Evolutionary conservation across 1,284 basidiomycete genomes (phyloP), one percentile per base, ranked within the genome.

Genomic region (Ceratobasidium sp.): DNA sequence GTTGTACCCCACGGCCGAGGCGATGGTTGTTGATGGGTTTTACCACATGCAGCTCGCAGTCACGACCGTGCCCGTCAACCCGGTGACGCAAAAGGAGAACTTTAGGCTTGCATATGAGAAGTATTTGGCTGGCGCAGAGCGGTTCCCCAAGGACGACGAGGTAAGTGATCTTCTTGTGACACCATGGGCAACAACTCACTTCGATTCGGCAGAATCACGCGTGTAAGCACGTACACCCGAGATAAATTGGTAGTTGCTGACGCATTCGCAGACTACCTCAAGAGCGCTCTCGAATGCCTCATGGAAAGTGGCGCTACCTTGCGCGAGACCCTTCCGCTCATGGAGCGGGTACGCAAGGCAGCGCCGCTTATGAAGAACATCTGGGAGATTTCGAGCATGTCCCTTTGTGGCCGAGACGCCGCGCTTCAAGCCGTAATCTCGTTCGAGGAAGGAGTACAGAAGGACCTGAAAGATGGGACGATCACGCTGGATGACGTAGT

Each of bases 371-470:
- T 69, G 74, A 74, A 74, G 54, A 68, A 62, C 29, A 68, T 74
- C 43, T 68, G 74, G 74, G 74, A 74, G 37, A 39, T 56, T 29
- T 74, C 73, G 3, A 46, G 64, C 53, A 64, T 74, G 48, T 54
- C 73, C 46, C 53, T 74, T 13, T 64, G 73, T 34, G 73, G 73
- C 22, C 41, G 73, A 8, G 73, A 74, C 31, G 54, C 62, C n/a
- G 62, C 64, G 11, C 73, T 74, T 24, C 73, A 74, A 66, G 64
- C 62, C 29, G 64, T 66, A 27, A 56, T 74, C 46, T 66, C 62
- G 22, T 74, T 74, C 46, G 73, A 74, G 73, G 73, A 74, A 41
- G 73, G 64, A 13, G 63, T 74, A 2, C 73, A 74, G 34, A 74
- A 74, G 51, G 59, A 64, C 51, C 58, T 74, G 19, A 66, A 56